Evolutionary conservation across 441 rosid species (phyloP).

Genomic region (Bocquillonia castaneifolia): DNA sequence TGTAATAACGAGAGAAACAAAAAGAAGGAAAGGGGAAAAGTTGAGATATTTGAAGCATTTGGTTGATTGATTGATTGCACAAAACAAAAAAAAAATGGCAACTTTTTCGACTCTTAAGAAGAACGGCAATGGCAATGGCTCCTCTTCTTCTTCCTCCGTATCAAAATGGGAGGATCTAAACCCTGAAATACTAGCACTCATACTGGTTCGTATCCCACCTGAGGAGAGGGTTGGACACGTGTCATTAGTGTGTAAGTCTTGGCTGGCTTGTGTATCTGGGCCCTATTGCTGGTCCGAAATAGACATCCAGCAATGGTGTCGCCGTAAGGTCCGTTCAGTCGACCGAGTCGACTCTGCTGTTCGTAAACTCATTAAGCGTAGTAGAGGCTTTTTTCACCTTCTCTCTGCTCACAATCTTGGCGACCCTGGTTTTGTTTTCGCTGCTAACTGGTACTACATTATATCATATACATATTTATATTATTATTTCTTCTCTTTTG

Average conservation of each 20-base stretch:
- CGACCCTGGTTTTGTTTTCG: neutral
- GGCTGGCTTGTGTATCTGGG: slow-evolving; percentile 1
- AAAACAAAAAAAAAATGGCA: no score
- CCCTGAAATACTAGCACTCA: slow-evolving; percentile 6
- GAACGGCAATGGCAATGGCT: neutral
- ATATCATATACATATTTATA: no score
- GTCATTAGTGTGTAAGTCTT: slow-evolving; percentile 1
- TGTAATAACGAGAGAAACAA: no score
- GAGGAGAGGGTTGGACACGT: neutral
- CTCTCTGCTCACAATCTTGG: slow-evolving; percentile 6
- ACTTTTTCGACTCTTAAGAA: neutral
- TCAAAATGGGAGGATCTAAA: neutral
- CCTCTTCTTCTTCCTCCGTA: no score
- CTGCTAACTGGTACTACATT: neutral
- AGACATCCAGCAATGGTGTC: slow-evolving; percentile 8
- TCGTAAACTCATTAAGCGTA: slow-evolving; percentile 3
- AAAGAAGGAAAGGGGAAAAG: no score
- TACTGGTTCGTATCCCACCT: neutral
- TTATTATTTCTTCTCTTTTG: neutral
- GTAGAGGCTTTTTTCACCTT: neutral
- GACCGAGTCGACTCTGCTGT: neutral
- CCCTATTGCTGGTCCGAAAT: slow-evolving; percentile 6
- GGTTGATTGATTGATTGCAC: no score
- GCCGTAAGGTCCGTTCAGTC: neutral
- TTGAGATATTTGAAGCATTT: no score